Evolutionary conservation across 2,329 filamentous ascomycete species (phyloP).

Genomic region (Biscogniauxia sp.): DNA sequence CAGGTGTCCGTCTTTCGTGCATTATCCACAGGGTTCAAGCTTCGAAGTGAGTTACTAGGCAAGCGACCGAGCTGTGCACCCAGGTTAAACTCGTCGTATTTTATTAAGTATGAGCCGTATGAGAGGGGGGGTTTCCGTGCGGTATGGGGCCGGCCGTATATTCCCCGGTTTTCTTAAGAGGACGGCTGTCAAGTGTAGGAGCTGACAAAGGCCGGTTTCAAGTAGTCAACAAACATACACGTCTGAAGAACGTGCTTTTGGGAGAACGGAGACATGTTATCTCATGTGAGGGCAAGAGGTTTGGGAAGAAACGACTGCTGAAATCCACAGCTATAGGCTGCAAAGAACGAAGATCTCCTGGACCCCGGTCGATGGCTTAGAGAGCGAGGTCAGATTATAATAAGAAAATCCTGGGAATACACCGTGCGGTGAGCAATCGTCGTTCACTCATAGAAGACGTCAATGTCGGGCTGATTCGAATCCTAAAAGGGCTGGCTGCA

Average conservation of each 20-base stretch:
- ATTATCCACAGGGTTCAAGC: conserved; percentile 12
- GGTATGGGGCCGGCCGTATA: conserved; percentile 15
- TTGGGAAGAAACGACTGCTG: conserved; percentile 21
- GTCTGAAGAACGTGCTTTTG: conserved; percentile 17
- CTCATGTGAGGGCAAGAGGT: conserved; percentile 17
- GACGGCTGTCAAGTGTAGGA: conserved; percentile 1
- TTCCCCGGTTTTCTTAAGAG: conserved; percentile 5
- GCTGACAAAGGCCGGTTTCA: conserved; percentile 7
- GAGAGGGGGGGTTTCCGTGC: conserved; percentile 8
- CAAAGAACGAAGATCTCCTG: conserved; percentile 23
- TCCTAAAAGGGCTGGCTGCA: conserved; percentile 23
- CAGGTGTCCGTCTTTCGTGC: conserved; percentile 23
- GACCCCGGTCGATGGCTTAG: conserved; percentile 18
- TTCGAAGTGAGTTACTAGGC: conserved; percentile 1
- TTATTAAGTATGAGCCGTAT: conserved; percentile 12
- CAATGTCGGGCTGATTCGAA: conserved; percentile 22
- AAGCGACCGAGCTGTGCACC: conserved; percentile 7
- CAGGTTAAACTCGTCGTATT: conserved; percentile 15
- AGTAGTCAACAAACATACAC: conserved; percentile 19
- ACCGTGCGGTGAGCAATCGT: conserved; percentile 13
- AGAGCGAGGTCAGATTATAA: conserved; percentile 20
- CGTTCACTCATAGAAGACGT: conserved; percentile 23
- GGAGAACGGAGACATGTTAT: conserved; percentile 22
- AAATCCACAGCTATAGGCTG: conserved; percentile 21
- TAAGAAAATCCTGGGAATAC: conserved; percentile 18